Conservation (phyloP, 805 yeast species). For the Candida berthetii region DNA sequence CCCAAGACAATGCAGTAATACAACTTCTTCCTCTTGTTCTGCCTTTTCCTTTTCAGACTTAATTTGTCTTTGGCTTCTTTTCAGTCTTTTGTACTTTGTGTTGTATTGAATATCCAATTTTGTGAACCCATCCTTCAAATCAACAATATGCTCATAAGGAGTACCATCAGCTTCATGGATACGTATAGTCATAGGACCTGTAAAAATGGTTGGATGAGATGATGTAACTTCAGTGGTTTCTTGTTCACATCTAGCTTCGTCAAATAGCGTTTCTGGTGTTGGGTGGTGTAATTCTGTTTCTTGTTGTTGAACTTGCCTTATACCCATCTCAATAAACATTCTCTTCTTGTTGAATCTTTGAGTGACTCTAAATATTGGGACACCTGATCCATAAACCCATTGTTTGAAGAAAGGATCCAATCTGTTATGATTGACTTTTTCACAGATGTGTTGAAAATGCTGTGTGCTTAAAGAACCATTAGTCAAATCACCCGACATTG, state of each 20-base stretch:
- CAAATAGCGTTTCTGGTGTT: slow-evolving; percentile 26
- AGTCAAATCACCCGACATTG: slow-evolving; percentile 89
- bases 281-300: slow-evolving; percentile 38
- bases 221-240: slow-evolving; percentile 4
- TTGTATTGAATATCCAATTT: slow-evolving; percentile 92
- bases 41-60: slow-evolving; percentile 35
- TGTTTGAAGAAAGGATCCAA: slow-evolving; percentile 82
- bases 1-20: slow-evolving; percentile 58
- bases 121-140: slow-evolving; percentile 76
- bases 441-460: slow-evolving; percentile 92
- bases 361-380: slow-evolving; percentile 82
- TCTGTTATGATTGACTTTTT: slow-evolving; percentile 83
- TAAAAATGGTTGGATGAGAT: slow-evolving; percentile 38
- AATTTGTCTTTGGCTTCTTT: slow-evolving; percentile 44
- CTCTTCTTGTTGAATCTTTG: slow-evolving; percentile 92
- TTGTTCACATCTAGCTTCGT: slow-evolving; percentile 26
- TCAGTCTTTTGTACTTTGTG: slow-evolving; percentile 82
- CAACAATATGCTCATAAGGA: slow-evolving; percentile 96
- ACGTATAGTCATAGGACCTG: slow-evolving; percentile 95
- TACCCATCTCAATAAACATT: slow-evolving; percentile 90
- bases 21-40: slow-evolving; percentile 28
- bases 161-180: slow-evolving; percentile 98
- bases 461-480: slow-evolving; percentile 72
- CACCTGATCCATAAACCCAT: slow-evolving; percentile 89
- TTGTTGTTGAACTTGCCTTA: slow-evolving; percentile 78